Evolutionary conservation across 1,284 basidiomycete genomes (phyloP), one percentile per base, ranked within the genome.

Genomic region (Ganoderma sinense): DNA sequence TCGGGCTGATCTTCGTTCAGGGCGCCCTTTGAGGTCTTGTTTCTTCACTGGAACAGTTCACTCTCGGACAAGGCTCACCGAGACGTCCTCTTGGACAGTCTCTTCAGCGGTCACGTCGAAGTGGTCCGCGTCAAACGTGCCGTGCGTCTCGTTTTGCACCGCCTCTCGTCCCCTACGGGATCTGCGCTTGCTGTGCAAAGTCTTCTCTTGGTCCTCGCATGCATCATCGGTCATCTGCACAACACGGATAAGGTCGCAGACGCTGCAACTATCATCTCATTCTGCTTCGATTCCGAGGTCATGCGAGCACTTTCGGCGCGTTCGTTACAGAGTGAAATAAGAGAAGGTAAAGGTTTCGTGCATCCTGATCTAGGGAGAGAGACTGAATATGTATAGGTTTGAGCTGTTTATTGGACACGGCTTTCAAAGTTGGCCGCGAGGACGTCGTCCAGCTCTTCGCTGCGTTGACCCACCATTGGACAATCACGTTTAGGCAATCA

Each of bases 11-110:
- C 41, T 26, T 26, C 10, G 6, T 13, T 8, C 11, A 88, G 87
- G 29, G 67, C 86, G 10, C 64, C 73, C 1, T 88, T 89, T 66
- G 81, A 83, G 18, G 82, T 80, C 74, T 70, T 90, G 26, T 86
- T 87, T 71, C 67, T 85, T 8, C 83, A 89, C 68, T 79, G 83
- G 2, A 71, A 75, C 45, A 59, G 40, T 59, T 59, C 70, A 53
- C 56, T 84, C 13, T 70, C 66, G 4, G 74, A 81, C n/a, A 39
- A 31, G n/a, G 51, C 63, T 10, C 72, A 67, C 33, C 74, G 79
- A n/a, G 59, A 63, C 6, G 69, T 74, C 31, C 75, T 86, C n/a
- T 39, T 80, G n/a, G 74, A 80, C 1, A 70, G 73, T 10, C 74
- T 85, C 6, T 81, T 83, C 56, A 43, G 72, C 0, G 67, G 40